Evolutionary conservation across 208 protist species (phyloP).

Genomic region (Crithidia bombi): DNA sequence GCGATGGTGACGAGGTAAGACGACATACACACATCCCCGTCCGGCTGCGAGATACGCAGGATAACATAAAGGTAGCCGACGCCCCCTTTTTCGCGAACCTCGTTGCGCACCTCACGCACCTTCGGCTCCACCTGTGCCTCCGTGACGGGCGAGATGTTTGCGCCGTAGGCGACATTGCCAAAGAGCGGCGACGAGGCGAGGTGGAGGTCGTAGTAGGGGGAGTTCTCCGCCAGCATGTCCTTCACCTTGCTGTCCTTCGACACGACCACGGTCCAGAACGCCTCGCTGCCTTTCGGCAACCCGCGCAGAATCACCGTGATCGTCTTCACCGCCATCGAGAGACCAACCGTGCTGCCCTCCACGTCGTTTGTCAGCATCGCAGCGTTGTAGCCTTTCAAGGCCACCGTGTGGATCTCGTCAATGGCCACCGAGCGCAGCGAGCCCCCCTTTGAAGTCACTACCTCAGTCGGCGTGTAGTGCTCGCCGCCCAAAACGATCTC

Average conservation of each 20-base stretch:
- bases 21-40: constrained; percentile 56
- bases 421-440: constrained; percentile 37
- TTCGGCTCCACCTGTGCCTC: constrained; percentile 40
- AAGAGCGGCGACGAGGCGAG: constrained; percentile 66
- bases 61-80: constrained; percentile 36
- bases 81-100: constrained; percentile 35
- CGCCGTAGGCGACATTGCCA: constrained; percentile 47
- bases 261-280: constrained; percentile 54
- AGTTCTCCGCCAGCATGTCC: constrained; percentile 55
- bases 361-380: constrained; percentile 48
- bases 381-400: constrained; percentile 52
- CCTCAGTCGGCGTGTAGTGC: constrained; percentile 37
- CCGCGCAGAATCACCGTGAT: constrained; percentile 31
- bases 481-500: constrained; percentile 21
- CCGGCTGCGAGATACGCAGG: constrained; percentile 36
- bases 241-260: constrained; percentile 38
- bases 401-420: constrained; percentile 34
- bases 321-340: constrained; percentile 39
- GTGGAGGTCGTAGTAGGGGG: constrained; percentile 43
- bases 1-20: constrained; percentile 49
- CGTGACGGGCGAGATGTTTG: constrained; percentile 25
- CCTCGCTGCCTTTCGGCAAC: constrained; percentile 31
- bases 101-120: constrained; percentile 36
- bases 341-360: constrained; percentile 39
- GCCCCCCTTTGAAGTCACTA: constrained; percentile 33